Conservation (phyloP, 1,139 yeast genomes). For the Saccharomyces hybrid region DNA sequence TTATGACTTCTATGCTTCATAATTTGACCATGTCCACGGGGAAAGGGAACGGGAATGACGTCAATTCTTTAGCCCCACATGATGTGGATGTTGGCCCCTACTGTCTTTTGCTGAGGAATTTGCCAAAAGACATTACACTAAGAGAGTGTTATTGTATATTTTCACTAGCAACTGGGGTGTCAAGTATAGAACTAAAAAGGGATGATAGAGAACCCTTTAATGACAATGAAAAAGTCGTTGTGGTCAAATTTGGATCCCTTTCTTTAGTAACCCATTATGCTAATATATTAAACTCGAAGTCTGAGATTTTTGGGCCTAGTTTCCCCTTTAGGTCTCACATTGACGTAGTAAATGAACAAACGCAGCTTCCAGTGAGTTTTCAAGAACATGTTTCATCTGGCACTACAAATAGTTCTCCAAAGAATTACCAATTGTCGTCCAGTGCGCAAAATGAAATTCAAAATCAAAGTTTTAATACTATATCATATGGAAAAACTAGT, state of each 20-base stretch:
- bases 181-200: slow-evolving; percentile 45
- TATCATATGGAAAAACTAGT: not conserved
- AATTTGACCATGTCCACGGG: slow-evolving; percentile 12
- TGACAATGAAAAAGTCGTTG: slow-evolving; percentile 25
- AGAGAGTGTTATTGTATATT: slow-evolving; percentile 74
- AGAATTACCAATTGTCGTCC: slow-evolving; percentile 6
- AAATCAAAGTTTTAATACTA: not conserved
- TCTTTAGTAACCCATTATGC: slow-evolving; percentile 66
- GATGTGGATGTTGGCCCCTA: slow-evolving; percentile 14
- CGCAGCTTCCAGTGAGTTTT: slow-evolving; percentile 6
- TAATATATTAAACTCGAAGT: slow-evolving; percentile 52
- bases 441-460: not conserved
- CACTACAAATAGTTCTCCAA: not conserved
- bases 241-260: slow-evolving; percentile 56
- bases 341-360: slow-evolving; percentile 38
- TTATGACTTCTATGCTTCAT: slow-evolving; percentile 17
- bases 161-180: slow-evolving; percentile 71
- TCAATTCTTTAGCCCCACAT: not conserved
- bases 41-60: slow-evolving; percentile 4
- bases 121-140: slow-evolving; percentile 62
- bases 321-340: slow-evolving; percentile 42
- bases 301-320: slow-evolving; percentile 52
- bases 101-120: slow-evolving; percentile 38
- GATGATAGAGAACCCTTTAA: not conserved
- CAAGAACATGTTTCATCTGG: not conserved